Evolutionary conservation across 2,329 filamentous ascomycete genomes (phyloP).

Genomic region (Penicillium psychrosexuale): DNA sequence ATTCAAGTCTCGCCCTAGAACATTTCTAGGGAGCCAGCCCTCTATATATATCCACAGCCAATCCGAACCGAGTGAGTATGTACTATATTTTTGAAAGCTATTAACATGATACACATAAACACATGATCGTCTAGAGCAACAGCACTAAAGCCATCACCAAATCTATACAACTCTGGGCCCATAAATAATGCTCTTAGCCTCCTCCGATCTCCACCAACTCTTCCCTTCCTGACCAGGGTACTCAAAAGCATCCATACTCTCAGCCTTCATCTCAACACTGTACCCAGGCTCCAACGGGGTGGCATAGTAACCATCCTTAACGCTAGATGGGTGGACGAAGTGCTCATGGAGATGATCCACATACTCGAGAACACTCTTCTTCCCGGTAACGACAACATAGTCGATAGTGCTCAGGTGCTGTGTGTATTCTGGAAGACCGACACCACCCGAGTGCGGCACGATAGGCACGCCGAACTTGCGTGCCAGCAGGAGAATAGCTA

Average conservation of each 20-base stretch:
- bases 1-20: neutral
- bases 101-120: constrained; percentile 19
- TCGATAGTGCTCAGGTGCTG: constrained; percentile 91
- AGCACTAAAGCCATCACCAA: neutral
- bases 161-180: constrained; percentile 41
- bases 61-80: neutral
- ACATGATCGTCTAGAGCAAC: constrained; percentile 5
- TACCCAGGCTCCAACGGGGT: constrained; percentile 82
- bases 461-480: constrained; percentile 67
- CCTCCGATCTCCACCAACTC: constrained; percentile 81
- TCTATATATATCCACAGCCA: neutral
- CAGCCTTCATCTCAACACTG: constrained; percentile 88
- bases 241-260: constrained; percentile 75
- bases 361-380: constrained; percentile 80
- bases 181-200: constrained; percentile 72
- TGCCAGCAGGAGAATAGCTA: constrained; percentile 85
- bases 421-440: constrained; percentile 89
- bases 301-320: constrained; percentile 82
- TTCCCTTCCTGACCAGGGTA: constrained; percentile 75
- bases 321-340: constrained; percentile 75
- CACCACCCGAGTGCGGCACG: constrained; percentile 84
- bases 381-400: constrained; percentile 80
- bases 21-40: neutral
- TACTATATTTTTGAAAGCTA: constrained; percentile 13
- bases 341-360: constrained; percentile 94